These are phyloP conservation scores for Globisporangium camurandrum DNA, from an alignment of 352 stramenopile species.

Conservation along the genomic window DNA sequence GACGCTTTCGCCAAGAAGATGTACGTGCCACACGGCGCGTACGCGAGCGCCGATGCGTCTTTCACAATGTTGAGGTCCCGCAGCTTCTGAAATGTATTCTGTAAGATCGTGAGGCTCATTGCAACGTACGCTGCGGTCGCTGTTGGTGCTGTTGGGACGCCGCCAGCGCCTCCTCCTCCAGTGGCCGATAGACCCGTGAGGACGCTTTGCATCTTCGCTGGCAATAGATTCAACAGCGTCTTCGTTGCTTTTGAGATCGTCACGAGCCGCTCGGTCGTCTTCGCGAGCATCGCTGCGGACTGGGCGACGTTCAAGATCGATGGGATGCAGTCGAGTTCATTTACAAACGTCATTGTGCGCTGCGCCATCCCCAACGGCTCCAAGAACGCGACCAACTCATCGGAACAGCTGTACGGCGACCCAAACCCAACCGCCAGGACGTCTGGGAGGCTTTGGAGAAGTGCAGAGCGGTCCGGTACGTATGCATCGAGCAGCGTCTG, in stretches of 20 bases:
- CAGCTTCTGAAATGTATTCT: conserved; percentile 78
- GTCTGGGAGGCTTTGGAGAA: conserved; percentile 28
- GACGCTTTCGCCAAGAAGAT: conserved; percentile 58
- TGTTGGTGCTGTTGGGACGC: conserved; percentile 7
- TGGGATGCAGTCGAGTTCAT: conserved; percentile 83
- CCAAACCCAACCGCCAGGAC: conserved; percentile 75
- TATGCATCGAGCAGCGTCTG: conserved; percentile 11
- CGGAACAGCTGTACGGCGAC: conserved; percentile 59
- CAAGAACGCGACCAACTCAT: conserved; percentile 36
- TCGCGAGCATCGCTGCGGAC: conserved; percentile 62
- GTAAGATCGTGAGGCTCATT: conserved; percentile 74
- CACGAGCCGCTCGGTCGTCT: conserved; percentile 70
- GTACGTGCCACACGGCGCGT: conserved; percentile 69
- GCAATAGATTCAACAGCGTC: conserved; percentile 61
- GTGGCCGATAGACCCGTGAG: conserved; percentile 45
- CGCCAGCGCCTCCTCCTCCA: conserved; percentile 12
- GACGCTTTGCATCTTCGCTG: conserved; percentile 62
- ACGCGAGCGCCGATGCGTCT: conserved; percentile 59
- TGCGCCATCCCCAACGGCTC: conserved; percentile 35
- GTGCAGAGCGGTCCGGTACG: conserved; percentile 12
- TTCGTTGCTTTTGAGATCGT: conserved; percentile 79
- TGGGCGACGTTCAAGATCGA: conserved; percentile 79
- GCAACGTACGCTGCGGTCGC: conserved; percentile 67
- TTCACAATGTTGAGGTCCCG: conserved; percentile 71
- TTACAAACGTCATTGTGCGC: conserved; percentile 70